Evolutionary conservation across 176 grass and related monocot genomes (phyloP), one percentile per base, ranked within the genome.

Genomic region (Olyra latifolia): DNA sequence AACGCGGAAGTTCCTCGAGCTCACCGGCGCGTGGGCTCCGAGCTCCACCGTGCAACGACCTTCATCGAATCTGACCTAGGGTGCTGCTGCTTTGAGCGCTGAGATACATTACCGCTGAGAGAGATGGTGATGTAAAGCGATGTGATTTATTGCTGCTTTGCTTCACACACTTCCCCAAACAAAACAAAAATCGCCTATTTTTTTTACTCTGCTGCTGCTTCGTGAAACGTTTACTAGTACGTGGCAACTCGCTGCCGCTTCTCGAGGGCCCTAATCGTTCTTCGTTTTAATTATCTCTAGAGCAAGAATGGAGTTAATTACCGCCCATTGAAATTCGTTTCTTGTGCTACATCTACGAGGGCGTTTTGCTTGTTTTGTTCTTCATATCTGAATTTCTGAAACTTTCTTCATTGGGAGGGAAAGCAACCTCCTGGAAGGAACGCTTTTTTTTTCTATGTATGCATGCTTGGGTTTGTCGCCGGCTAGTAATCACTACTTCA

Each of bases 181-280:
- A 40, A 20, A 46, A 22, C 1, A 4, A 35, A 35, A 35, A 35
- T 35, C 4, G 32, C 32, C 32, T 35, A n/a, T 4, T 41, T 9
- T 7, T 9, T 20, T 42, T 46, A 16, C 8, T 44, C 23, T 28
- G 35, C 65, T 45, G 28, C 23, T 28, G 49, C 65, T 45, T 43
- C 70, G 80, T n/a, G 32, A 64, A 75, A 15, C 48, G 71, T 66
- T 62, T 52, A n/a, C n/a, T n/a, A n/a, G n/a, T n/a, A 88, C 54
- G 81, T 80, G 87, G 81, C 87, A 54, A 80, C 87, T 47, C 76
- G 71, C 4, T 45, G 47, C 43, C 50, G 12, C 62, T 45, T 6
- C 0, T 12, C 4, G 38, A 44, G 43, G 10, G 43, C 27, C 15
- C 24, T 42, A 38, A 13, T 50, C 62, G 24, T 23, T 19, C 30